Evolutionary conservation across 2,329 filamentous ascomycete genomes (phyloP).

Genomic region (Aschersonia sp.): DNA sequence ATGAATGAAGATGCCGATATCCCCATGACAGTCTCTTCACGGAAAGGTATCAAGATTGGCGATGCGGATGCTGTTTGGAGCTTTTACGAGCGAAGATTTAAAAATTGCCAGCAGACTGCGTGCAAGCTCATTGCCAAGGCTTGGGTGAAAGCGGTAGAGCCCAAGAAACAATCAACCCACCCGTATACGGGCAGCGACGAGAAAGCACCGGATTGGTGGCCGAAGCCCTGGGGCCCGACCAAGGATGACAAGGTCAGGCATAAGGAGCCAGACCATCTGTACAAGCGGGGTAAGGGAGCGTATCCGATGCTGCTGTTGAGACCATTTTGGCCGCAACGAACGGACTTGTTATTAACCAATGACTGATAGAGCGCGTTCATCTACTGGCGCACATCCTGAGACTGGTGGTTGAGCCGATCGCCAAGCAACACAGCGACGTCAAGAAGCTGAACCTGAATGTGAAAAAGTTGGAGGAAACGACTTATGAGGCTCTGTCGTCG

Average conservation of each 20-base stretch:
- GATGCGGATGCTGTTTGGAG: conserved; percentile 38
- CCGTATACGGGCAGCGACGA: conserved; percentile 55
- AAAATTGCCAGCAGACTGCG: conserved; percentile 53
- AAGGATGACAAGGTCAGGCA: conserved; percentile 45
- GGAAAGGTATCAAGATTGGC: conserved; percentile 34
- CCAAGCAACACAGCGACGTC: conserved; percentile 35
- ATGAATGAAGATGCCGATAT: conserved; percentile 25
- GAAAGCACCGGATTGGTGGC: conserved; percentile 55
- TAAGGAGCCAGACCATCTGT: conserved; percentile 60
- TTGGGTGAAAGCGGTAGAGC: conserved; percentile 62
- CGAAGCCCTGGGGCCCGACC: conserved; percentile 34
- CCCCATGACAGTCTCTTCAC: conserved; percentile 23
- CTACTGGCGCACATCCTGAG: conserved; percentile 46
- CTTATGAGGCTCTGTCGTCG: conserved; percentile 39
- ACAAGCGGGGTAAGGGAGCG: conserved; percentile 40
- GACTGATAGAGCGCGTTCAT: conserved; percentile 37
- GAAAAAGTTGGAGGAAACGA: conserved; percentile 41
- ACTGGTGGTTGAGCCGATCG: conserved; percentile 36
- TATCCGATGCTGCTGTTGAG: too few species aligned
- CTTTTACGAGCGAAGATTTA: conserved; percentile 48
- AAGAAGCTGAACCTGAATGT: conserved; percentile 38
- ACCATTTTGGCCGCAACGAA: neutral
- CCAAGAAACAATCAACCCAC: conserved; percentile 62
- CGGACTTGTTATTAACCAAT: neutral
- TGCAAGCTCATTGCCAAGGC: conserved; percentile 62